Conservation (phyloP, 2,329 filamentous ascomycete genomes). For the Aspergillus sp. region DNA sequence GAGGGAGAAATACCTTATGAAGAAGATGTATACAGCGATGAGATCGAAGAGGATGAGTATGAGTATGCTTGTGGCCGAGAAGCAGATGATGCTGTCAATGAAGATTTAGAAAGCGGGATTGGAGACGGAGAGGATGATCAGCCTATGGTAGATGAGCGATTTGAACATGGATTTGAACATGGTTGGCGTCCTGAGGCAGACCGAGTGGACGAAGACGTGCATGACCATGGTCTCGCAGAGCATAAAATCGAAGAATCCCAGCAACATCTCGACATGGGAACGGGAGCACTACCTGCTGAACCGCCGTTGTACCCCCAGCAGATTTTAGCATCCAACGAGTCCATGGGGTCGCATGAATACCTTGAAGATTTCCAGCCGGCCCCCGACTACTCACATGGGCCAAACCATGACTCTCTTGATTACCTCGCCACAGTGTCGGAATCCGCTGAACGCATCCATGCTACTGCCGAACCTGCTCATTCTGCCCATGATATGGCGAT, state of each 20-base stretch:
- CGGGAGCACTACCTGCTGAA: not conserved
- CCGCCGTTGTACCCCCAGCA: not conserved
- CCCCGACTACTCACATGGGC: constrained; percentile 3
- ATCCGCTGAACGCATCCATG: constrained; percentile 9
- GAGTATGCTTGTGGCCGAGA: not conserved
- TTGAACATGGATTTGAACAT: not conserved
- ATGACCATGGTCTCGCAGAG: not conserved
- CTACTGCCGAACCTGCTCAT: not conserved
- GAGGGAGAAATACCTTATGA: not conserved
- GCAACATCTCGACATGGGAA: not conserved
- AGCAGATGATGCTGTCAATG: not conserved
- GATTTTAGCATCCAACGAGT: not conserved
- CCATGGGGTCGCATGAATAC: not conserved
- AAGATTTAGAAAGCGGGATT: not conserved
- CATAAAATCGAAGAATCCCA: not conserved
- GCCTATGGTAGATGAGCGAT: not conserved
- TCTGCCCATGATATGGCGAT: constrained; percentile 3
- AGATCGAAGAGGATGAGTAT: not conserved
- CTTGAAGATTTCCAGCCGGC: constrained; percentile 2
- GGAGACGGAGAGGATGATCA: not conserved
- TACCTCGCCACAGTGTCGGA: constrained; percentile 16
- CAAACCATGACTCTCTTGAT: constrained; percentile 17
- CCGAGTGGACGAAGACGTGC: not conserved
- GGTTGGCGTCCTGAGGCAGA: not conserved
- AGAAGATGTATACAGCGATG: not conserved